Percentiles rank a stretch among this genome's conserved stretches.
phyloP scores from a whole-genome alignment of 345 rosid species.

The Brassica rapa region DNA sequence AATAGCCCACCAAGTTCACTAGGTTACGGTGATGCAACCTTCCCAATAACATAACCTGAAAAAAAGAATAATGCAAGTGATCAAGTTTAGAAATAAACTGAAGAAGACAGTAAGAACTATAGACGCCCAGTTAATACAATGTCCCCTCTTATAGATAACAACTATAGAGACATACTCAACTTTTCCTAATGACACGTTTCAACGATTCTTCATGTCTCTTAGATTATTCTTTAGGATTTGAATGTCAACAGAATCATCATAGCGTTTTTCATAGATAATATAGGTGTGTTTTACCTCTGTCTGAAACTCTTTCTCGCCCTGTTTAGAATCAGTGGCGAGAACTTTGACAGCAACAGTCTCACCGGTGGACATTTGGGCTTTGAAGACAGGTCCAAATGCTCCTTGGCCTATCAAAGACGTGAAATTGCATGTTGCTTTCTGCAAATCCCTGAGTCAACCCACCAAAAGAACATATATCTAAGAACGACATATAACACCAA shows the following conservation, averaged over 20 bases:
- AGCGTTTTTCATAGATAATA: background rate
- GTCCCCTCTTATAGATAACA: background rate
- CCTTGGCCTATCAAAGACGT: conserved; percentile 80
- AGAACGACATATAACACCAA: too few species aligned
- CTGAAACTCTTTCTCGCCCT: conserved; percentile 97
- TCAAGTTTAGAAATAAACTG: background rate
- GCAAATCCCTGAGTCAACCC: conserved; percentile 77
- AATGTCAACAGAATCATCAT: conserved; percentile 2
- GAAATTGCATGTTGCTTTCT: conserved; percentile 87
- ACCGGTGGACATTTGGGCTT: conserved; percentile 91
- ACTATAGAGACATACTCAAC: conserved; percentile 4
- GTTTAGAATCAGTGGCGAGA: conserved; percentile 95
- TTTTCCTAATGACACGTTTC: background rate
- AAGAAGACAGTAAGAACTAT: background rate
- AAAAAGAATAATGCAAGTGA: background rate
- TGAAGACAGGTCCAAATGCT: conserved; percentile 98
- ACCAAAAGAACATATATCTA: too few species aligned
- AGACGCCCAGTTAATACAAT: background rate
- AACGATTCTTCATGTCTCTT: background rate
- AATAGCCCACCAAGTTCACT: conserved; percentile 94
- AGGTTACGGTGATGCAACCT: conserved; percentile 96
- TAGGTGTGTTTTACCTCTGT: conserved; percentile 68
- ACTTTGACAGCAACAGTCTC: conserved; percentile 94
- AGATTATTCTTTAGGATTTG: background rate
- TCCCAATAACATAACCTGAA: conserved; percentile 91